Evolutionary conservation across 139 green algal genomes (phyloP).

Genomic region (Chlorella sp.): DNA sequence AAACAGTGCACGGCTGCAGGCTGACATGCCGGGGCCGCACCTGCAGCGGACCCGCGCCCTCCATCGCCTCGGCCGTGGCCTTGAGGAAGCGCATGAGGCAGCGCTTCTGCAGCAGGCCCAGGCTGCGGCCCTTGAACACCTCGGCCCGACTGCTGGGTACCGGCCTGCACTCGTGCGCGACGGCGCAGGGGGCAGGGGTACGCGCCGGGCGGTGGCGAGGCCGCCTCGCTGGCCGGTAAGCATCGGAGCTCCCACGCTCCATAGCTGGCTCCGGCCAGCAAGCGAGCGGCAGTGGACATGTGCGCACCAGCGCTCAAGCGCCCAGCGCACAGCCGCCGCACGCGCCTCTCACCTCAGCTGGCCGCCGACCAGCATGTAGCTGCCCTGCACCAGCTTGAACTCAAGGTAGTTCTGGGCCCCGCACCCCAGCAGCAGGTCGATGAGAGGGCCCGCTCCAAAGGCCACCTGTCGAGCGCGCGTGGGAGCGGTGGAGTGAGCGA

Average conservation of each 20-base stretch:
- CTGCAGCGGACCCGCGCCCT: slow-evolving; percentile 7
- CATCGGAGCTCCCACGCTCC: no score
- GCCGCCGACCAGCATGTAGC: slow-evolving; percentile 19
- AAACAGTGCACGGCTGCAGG: no score
- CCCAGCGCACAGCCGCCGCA: neutral
- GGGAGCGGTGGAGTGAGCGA: neutral
- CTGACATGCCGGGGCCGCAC: no score
- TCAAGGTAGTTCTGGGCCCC: slow-evolving; percentile 88
- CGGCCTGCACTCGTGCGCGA: slow-evolving; percentile 52
- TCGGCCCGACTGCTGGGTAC: slow-evolving; percentile 76
- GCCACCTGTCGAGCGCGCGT: slow-evolving; percentile 47
- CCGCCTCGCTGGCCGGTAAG: no score
- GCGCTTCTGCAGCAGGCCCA: slow-evolving; percentile 76
- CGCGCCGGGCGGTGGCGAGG: neutral
- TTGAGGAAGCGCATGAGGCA: slow-evolving; percentile 78
- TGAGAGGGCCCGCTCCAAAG: slow-evolving; percentile 72
- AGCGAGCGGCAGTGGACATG: neutral
- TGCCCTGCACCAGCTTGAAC: slow-evolving; percentile 79
- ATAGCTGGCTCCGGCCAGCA: neutral
- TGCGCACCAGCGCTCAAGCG: neutral
- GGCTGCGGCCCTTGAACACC: slow-evolving; percentile 74
- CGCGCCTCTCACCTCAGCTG: neutral
- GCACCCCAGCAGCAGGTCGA: slow-evolving; percentile 71
- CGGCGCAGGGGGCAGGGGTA: neutral
- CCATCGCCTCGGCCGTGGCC: slow-evolving; percentile 14